Conservation (phyloP, 106 monocot genomes). For the Allium cepa region DNA sequence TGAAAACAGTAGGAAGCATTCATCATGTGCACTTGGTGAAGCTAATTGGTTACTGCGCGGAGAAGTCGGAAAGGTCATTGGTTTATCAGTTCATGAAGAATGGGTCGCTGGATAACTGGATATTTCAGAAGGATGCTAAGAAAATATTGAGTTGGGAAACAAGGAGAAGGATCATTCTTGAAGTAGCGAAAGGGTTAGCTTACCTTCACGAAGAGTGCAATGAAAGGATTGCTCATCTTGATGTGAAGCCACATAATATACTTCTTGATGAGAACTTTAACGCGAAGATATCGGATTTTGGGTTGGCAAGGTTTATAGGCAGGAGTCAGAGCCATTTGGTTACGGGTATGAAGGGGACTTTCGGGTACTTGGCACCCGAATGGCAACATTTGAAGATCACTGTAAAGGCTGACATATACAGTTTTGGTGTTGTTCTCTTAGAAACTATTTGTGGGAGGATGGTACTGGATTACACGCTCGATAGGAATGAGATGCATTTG, state of each 20-base stretch:
- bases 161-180: constrained; percentile 1
- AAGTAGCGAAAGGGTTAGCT: constrained; percentile 11
- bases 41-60: constrained; percentile 22
- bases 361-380: constrained; percentile 17
- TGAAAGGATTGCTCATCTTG: constrained; percentile 11
- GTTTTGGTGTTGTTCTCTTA: constrained; percentile 16
- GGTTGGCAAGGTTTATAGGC: constrained; percentile 11
- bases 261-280: constrained; percentile 13
- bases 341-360: constrained; percentile 15
- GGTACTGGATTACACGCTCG: constrained; percentile 15
- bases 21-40: constrained; percentile 35
- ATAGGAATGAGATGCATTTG: constrained; percentile 1
- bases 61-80: constrained; percentile 16
- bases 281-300: constrained; percentile 23
- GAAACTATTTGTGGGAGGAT: constrained; percentile 15
- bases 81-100: constrained; percentile 33
- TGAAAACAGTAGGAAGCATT: constrained; percentile 15
- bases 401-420: constrained; percentile 18
- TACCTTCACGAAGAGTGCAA: constrained; percentile 23
- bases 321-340: constrained; percentile 8
- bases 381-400: constrained; percentile 14
- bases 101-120: constrained; percentile 21
- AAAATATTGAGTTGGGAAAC: not conserved
- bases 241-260: constrained; percentile 20
- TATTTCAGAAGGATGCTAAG: not conserved